phyloP scores from a whole-genome alignment of 306 rosid species.

The Trifolium fragiferum region DNA sequence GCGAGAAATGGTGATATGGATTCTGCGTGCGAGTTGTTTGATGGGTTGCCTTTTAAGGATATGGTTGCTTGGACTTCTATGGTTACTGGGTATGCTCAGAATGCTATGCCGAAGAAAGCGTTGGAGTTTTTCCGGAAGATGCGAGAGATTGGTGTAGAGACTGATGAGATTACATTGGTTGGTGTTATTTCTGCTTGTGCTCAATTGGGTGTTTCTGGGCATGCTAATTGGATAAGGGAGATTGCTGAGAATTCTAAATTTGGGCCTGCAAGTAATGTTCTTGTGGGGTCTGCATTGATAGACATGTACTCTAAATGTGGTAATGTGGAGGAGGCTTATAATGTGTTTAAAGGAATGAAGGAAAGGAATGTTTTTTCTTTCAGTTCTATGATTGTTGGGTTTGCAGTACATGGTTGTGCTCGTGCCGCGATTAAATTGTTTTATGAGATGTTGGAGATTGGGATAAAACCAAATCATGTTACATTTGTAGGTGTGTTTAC shows the following conservation, averaged over 20 bases:
- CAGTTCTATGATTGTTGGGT: conserved; percentile 85
- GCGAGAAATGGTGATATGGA: conserved; percentile 64
- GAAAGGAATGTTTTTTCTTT: conserved; percentile 71
- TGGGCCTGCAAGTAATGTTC: conserved; percentile 55
- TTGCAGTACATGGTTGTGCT: conserved; percentile 72
- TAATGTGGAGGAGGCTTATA: conserved; percentile 63
- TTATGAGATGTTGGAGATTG: conserved; percentile 74
- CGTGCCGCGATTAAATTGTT: conserved; percentile 67
- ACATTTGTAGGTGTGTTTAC: conserved; percentile 80
- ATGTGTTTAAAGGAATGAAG: conserved; percentile 66
- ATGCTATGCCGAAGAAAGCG: conserved; percentile 70
- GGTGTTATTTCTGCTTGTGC: conserved; percentile 87
- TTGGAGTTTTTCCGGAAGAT: conserved; percentile 59
- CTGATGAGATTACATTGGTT: conserved; percentile 67
- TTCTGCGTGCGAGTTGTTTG: conserved; percentile 66
- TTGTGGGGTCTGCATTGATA: conserved; percentile 85
- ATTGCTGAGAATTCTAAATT: conserved; percentile 64
- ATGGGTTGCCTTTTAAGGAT: conserved; percentile 65
- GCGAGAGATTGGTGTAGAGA: conserved; percentile 51
- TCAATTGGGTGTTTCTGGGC: conserved; percentile 60
- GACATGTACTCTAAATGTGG: conserved; percentile 91
- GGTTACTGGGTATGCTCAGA: conserved; percentile 81
- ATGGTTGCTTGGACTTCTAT: conserved; percentile 88
- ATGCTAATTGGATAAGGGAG: conserved; percentile 66
- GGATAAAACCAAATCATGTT: conserved; percentile 67